Conservation (phyloP, 768 basidiomycete genomes). For the Multifurca ochricompacta region DNA sequence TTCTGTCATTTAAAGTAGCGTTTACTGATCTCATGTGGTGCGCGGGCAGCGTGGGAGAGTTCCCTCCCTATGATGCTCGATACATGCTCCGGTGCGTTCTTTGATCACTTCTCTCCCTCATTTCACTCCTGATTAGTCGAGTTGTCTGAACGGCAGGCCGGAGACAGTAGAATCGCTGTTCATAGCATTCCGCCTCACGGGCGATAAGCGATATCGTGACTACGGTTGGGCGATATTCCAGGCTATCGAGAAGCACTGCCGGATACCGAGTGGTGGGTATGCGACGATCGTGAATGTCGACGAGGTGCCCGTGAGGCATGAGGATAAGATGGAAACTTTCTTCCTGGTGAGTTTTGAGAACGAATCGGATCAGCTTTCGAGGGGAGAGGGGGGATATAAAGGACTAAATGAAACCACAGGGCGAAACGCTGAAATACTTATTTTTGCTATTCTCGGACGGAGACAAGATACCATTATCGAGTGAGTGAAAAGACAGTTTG, state of each 20-base stretch:
- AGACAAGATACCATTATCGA: slow-evolving; percentile 58
- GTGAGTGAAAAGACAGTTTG: slow-evolving; percentile 36
- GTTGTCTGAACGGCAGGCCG: slow-evolving; percentile 41
- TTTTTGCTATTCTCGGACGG: slow-evolving; percentile 79
- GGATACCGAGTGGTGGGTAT: slow-evolving; percentile 72
- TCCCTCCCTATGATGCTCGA: slow-evolving; percentile 66
- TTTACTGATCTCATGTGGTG: neutral
- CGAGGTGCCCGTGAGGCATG: slow-evolving; percentile 51
- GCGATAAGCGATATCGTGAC: slow-evolving; percentile 70
- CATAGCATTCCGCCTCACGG: slow-evolving; percentile 84
- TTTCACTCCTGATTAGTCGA: neutral
- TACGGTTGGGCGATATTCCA: slow-evolving; percentile 87
- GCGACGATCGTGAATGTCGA: slow-evolving; percentile 83
- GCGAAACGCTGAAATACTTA: slow-evolving; percentile 87
- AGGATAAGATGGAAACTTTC: slow-evolving; percentile 96
- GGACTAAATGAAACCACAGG: slow-evolving; percentile 34
- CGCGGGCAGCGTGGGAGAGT: slow-evolving; percentile 22
- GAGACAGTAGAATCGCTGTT: slow-evolving; percentile 95
- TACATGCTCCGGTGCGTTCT: slow-evolving; percentile 75
- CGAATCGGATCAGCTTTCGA: neutral
- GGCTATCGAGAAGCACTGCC: slow-evolving; percentile 79
- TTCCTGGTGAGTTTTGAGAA: slow-evolving; percentile 52
- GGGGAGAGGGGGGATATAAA: neutral
- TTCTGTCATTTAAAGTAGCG: no score
- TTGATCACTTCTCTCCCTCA: neutral